phyloP scores from a whole-genome alignment of 805 yeast species.

The Nematodospora valgi region DNA sequence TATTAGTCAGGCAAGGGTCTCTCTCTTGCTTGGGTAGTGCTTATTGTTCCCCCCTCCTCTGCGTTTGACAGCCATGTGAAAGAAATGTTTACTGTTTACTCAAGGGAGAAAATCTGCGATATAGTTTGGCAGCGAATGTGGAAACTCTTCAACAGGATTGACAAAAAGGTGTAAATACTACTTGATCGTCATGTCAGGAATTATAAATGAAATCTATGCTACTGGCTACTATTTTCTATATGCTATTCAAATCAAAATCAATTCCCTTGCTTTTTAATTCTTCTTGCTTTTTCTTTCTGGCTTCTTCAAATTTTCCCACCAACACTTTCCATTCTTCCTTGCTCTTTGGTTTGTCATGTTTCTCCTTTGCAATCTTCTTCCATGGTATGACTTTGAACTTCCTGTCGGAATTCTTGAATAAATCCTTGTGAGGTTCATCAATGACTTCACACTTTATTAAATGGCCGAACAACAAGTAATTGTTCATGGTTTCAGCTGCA shows the following conservation, averaged over 20 bases:
- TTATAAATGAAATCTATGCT: too few relatives aligned
- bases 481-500: conserved; percentile 95
- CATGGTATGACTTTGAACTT: conserved; percentile 60
- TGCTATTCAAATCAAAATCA: conserved; percentile 37
- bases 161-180: too few relatives aligned
- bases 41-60: too few relatives aligned
- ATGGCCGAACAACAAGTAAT: conserved; percentile 86
- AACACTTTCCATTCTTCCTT: conserved; percentile 54
- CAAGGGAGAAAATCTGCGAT: too few relatives aligned
- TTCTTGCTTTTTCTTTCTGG: conserved; percentile 42
- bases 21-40: too few relatives aligned
- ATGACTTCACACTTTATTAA: conserved; percentile 59
- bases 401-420: conserved; percentile 56
- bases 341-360: conserved; percentile 58
- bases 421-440: conserved; percentile 55
- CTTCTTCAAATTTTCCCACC: conserved; percentile 41
- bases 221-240: too few relatives aligned
- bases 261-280: conserved; percentile 58
- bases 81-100: too few relatives aligned
- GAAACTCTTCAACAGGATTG: too few relatives aligned
- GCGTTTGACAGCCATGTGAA: too few relatives aligned
- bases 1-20: too few relatives aligned
- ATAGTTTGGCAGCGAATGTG: too few relatives aligned
- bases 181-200: too few relatives aligned
- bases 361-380: conserved; percentile 49